These are phyloP conservation scores for Meyerozyma elateridarum DNA, from an alignment of 1,139 yeast species.

Conservation along the genomic window DNA sequence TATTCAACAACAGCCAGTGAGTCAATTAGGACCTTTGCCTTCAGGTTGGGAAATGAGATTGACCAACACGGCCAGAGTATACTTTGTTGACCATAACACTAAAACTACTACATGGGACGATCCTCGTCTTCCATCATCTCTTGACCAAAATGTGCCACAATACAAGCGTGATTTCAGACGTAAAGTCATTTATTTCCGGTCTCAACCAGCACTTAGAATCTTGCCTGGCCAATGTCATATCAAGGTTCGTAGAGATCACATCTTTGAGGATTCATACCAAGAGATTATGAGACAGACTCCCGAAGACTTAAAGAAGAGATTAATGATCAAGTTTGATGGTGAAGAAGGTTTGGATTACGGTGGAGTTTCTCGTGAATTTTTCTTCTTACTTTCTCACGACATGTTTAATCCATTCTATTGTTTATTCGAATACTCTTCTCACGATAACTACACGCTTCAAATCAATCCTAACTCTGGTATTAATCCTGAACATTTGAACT, in stretches of 20 bases:
- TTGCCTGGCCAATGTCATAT: conserved; percentile 98
- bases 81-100: conserved; percentile 97
- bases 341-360: conserved; percentile 99
- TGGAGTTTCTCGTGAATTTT: conserved; percentile 97
- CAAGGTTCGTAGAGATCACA: conserved; percentile 93
- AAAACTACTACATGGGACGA: conserved; percentile 99
- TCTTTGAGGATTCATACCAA: conserved; percentile 95
- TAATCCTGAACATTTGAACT: conserved; percentile 95
- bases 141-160: conserved; percentile 98
- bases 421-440: conserved; percentile 93
- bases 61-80: conserved; percentile 96
- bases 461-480: conserved; percentile 97
- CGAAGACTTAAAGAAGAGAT: conserved; percentile 91
- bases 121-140: conserved; percentile 93
- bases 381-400: conserved; percentile 92
- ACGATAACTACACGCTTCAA: conserved; percentile 95
- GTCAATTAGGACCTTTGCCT: conserved; percentile 96
- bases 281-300: conserved; percentile 99
- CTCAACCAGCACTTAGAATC: conserved; percentile 96
- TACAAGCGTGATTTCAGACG: conserved; percentile 98
- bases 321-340: conserved; percentile 97
- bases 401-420: conserved; percentile 99
- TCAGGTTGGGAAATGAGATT: conserved; percentile 99
- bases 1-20: conserved; percentile 97
- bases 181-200: conserved; percentile 93